A percentile compares a stretch with the other conserved stretches of the same genome.
These are phyloP conservation scores for Linnemannia elongata DNA, from an alignment of 192 early-diverging fungal genomes.

Conservation along the genomic window DNA sequence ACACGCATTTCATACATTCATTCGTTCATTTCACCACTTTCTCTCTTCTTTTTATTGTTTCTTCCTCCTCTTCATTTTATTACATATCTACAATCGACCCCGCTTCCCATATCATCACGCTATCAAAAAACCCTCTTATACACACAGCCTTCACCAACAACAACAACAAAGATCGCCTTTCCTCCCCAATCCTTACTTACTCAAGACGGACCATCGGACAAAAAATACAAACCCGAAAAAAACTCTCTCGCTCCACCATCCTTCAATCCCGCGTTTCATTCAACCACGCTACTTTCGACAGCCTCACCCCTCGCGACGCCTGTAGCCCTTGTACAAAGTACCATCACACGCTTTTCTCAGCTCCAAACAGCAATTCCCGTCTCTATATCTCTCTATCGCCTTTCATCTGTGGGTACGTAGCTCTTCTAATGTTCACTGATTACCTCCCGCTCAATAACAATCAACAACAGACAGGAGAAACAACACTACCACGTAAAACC, in stretches of 20 bases:
- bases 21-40: background rate
- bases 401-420: conserved; percentile 5
- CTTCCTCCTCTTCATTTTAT: background rate
- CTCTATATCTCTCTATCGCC: background rate
- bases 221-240: background rate
- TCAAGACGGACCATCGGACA: background rate
- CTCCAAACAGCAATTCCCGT: background rate
- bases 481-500: background rate
- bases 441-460: background rate
- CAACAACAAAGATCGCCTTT: background rate
- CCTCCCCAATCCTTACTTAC: background rate
- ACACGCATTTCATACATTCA: background rate
- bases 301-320: background rate
- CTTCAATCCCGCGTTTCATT: background rate
- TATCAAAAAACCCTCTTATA: background rate
- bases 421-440: background rate
- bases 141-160: background rate
- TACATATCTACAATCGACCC: background rate
- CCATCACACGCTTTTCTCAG: background rate
- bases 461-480: background rate
- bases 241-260: background rate
- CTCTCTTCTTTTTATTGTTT: background rate
- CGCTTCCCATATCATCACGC: background rate
- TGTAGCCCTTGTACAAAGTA: conserved; percentile 4
- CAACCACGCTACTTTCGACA: background rate